Base-by-base conservation (phyloP, 352 stramenopile species). In the Pythium biforme region DNA sequence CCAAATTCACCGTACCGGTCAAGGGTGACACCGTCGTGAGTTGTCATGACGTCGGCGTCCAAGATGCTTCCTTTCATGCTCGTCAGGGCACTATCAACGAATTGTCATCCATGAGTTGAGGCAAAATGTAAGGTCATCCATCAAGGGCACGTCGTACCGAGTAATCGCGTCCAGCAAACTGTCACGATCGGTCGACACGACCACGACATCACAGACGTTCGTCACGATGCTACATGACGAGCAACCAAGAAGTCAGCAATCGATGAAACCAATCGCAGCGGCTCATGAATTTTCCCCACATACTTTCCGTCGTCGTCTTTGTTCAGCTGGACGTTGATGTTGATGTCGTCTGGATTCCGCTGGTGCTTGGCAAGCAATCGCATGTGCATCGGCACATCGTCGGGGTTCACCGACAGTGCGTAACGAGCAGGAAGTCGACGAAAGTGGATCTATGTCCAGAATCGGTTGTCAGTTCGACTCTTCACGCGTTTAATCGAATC, bases 321-420 rank as follows among this genome's bases (percentile, higher is more conserved):
- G 64, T 91, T 88, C 12, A 90, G 70, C 56, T 95, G 86, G 1
- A 82, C 83, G 41, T 90, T 92, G 31, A 95, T 84, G 23, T 81
- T 83, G 56, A 95, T 91, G 17, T 88, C 86, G 20, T 87, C 87
- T 6, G 86, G 86, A 59, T 87, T 80, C 23, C 86, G 82, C 54
- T 92, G 81, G 41, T 95, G 88, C 58, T 90, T 86, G 17, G 86
- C 82, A 46, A 95, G 69, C 48, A 95, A 59, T 11, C 86, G 82
- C 83, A 95, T 95, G 64, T 95, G 86, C 71, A 93, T 76, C 10
- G 86, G 86, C n/a, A 95, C 86, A 48, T 95, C 86, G 68, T 93
- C 86, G 1, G 86, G 83, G 62, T 95, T 90, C 37, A 95, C 86
- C 0, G 83, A 93, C 33, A 95, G 68, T 19, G 86, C 86, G 54